Evolutionary conservation across 2,329 filamentous ascomycete genomes (phyloP).

Genomic region (Pseudogymnoascus sp.): DNA sequence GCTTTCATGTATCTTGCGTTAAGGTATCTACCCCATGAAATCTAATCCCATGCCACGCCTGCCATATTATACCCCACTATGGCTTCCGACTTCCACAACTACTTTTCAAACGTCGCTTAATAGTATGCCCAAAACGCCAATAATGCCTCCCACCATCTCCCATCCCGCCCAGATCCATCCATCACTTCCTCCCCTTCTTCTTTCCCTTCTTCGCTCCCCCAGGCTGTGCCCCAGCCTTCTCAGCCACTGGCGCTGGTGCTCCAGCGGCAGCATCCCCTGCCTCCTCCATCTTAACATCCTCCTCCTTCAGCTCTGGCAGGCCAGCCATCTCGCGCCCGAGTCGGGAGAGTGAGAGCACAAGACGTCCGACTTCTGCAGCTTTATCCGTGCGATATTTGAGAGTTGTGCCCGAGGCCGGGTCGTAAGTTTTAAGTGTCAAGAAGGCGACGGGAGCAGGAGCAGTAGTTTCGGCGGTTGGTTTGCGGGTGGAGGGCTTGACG

Average conservation of each 20-base stretch:
- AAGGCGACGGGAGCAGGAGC: conserved; percentile 49
- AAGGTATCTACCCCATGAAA: background rate
- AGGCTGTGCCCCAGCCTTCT: conserved; percentile 28
- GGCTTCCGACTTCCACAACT: background rate
- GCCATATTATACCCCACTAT: conserved; percentile 1
- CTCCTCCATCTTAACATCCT: conserved; percentile 30
- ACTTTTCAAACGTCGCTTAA: conserved; percentile 1
- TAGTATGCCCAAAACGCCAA: conserved; percentile 5
- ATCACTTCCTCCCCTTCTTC: conserved; percentile 63
- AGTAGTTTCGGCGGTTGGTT: conserved; percentile 18
- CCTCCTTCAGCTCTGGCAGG: conserved; percentile 34
- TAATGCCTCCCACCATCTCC: background rate
- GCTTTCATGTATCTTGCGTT: background rate
- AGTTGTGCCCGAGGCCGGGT: conserved; percentile 69
- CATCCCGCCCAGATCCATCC: background rate
- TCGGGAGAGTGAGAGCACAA: conserved; percentile 67
- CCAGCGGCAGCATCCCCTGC: conserved; percentile 33
- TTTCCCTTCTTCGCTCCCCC: conserved; percentile 54
- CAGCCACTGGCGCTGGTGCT: conserved; percentile 28
- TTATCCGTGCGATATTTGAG: conserved; percentile 91
- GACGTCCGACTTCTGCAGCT: conserved; percentile 76
- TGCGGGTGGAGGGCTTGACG: conserved; percentile 42
- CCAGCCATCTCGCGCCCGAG: conserved; percentile 63
- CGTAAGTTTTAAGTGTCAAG: conserved; percentile 82
- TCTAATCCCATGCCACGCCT: background rate